Evolutionary conservation across 2,329 filamentous ascomycete genomes (phyloP), one percentile per base, ranked within the genome.

Genomic region (Exserohilum turcica): DNA sequence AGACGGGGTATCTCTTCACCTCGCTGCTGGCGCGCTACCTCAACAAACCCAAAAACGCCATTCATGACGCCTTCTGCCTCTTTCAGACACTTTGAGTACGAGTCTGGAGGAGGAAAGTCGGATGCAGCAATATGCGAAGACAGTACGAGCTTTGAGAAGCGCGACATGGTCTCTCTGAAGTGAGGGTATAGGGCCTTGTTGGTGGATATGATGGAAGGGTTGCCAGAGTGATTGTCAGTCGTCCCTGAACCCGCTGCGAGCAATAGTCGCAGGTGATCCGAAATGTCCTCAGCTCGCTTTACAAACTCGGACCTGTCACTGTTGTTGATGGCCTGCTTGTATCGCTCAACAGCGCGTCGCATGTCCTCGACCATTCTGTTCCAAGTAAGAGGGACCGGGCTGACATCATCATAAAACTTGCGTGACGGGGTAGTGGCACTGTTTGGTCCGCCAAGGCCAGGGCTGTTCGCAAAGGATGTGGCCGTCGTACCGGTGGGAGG

Each of bases 141-240:
- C 43, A 99, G 87, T 38, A 99, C 94, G 8, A 99, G 82, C 74
- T 99, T 99, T n/a, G 94, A 97, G 74, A 99, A 99, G 66, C 96
- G 92, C 38, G 94, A 97, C 94, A 99, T 99, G 87, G 97, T 97
- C 72, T 97, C 94, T 48, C 94, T 84, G 77, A 99, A 99, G 75
- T 97, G 92, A 19, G 94, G 94, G 70, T 97, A 97, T 13, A 99
- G 80, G 0, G 92, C 90, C 74, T 97, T 97, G 80, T 99, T 99
- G 5, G 91, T 95, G 6, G 92, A 97, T 55, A 99, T 99, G 67
- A 99, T 97, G n/a, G 94, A 97, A 4, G 94, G 94, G 64, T 97
- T 96, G 36, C 94, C 94, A 16, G 94, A 97, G 74, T 99, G 94
- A 70, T 99, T 99, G 76, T 99, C 94, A 0, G 94, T 99, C 1